A percentile compares a stretch with the other conserved stretches of the same genome.
Conservation (phyloP, 1,139 yeast genomes). For the Hemisphaericaspora lyxosophila region DNA sequence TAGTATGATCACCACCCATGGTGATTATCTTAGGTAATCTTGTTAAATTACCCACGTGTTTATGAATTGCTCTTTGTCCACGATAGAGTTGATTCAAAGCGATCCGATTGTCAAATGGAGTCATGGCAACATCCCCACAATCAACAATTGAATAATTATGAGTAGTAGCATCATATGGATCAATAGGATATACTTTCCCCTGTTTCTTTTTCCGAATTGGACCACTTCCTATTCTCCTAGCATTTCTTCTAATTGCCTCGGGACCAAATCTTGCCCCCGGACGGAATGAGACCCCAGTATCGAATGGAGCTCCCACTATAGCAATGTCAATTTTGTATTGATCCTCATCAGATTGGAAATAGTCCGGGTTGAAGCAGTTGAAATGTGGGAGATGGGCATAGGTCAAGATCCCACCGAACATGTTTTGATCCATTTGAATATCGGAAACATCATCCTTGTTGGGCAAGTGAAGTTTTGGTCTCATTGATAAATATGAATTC, state of each 20-base stretch:
- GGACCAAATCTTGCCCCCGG: conserved; percentile 57
- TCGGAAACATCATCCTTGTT: conserved; percentile 39
- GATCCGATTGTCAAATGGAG: conserved; percentile 54
- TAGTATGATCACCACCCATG: conserved; percentile 61
- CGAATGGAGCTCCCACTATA: conserved; percentile 53
- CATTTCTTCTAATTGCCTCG: conserved; percentile 41
- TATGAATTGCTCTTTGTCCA: conserved; percentile 48
- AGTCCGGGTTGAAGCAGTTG: conserved; percentile 35
- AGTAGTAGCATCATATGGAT: conserved; percentile 25
- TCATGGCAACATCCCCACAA: conserved; percentile 58
- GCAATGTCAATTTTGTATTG: conserved; percentile 40
- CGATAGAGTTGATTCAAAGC: conserved; percentile 55
- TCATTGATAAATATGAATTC: conserved; percentile 17
- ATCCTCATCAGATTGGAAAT: conserved; percentile 23
- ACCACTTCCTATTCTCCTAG: conserved; percentile 35
- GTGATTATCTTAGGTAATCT: conserved; percentile 38
- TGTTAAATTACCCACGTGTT: conserved; percentile 15
- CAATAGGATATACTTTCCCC: conserved; percentile 20
- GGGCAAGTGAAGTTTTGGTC: conserved; percentile 30
- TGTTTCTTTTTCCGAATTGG: conserved; percentile 15
- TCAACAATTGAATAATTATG: conserved; percentile 44
- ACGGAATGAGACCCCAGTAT: conserved; percentile 48
- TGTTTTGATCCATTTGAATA: conserved; percentile 19
- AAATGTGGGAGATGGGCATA: conserved; percentile 43
- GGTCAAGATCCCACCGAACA: conserved; percentile 47